Evolutionary conservation across 2,329 filamentous ascomycete species (phyloP), one percentile per base, ranked within the genome.

Genomic region (Elsinoe batatas): DNA sequence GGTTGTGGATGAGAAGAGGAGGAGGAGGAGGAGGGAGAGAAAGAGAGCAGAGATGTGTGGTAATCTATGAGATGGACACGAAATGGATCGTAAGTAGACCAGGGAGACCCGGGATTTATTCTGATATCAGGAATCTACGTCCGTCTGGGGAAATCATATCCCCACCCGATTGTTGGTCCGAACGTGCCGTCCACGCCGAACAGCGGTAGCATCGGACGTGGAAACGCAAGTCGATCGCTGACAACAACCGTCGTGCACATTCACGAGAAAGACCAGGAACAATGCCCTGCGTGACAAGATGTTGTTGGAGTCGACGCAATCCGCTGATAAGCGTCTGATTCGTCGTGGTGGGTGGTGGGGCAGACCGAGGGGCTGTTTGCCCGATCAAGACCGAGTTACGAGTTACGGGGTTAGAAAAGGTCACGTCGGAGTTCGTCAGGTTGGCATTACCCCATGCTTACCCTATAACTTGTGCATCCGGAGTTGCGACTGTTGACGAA

Each of bases 391-490:
- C 26, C 26, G 26, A 8, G 8, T 30, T 30, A 44, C 26, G 26
- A 8, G 8, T 30, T 30, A 44, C 40, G 40, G 40, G 12, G 20
- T 44, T 22, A 30, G 26, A 30, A 30, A 30, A 30, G 26, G 26
- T 30, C 26, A 30, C 26, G n/a, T 35, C 47, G 47, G 47, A 51
- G 35, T 51, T 51, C 47, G 26, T n/a, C 32, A 20, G 33, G 32
- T 51, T 51, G 47, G 47, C 47, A 51, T 51, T 51, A 38, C 47
- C 47, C 47, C 47, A 51, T 51, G 18, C 32, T 51, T 51, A 51
- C 47, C 47, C 47, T 51, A 51, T 51, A 51, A 26, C 47, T 38
- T 20, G 8, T 35, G 17, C 17, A 20, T 36, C 5, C 47, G 47
- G 32, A 37, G 13, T 37, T 26, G 47, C 5, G 18, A 35, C 18